phyloP scores from a whole-genome alignment of 768 basidiomycete genomes.

The Sporobolomyces pararoseus region DNA sequence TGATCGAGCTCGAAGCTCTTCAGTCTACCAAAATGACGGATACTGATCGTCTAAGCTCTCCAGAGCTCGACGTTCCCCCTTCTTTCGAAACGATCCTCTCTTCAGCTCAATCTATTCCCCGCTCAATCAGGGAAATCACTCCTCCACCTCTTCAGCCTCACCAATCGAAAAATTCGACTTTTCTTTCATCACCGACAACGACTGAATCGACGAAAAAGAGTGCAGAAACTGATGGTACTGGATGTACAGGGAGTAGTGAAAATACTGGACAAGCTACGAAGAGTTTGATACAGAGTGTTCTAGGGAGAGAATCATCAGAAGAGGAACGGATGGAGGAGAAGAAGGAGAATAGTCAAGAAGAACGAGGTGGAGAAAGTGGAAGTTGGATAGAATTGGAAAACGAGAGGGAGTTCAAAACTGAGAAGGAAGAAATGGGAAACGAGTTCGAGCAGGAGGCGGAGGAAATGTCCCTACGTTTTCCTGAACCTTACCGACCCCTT shows the following conservation, averaged over 20 bases:
- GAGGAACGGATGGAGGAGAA: not conserved
- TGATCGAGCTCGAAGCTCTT: too few species aligned
- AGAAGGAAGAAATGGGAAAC: not conserved
- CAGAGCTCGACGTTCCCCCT: too few species aligned
- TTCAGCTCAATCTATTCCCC: too few species aligned
- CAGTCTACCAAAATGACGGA: too few species aligned
- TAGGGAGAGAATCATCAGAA: not conserved
- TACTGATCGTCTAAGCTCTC: too few species aligned
- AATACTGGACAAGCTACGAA: slow-evolving; percentile 13
- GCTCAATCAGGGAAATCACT: too few species aligned
- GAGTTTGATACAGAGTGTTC: slow-evolving; percentile 12
- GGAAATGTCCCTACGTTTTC: not conserved
- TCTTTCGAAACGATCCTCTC: not conserved
- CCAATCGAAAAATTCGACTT: not conserved
- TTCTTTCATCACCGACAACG: not conserved
- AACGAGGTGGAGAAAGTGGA: not conserved
- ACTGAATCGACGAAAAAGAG: not conserved
- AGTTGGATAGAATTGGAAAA: not conserved
- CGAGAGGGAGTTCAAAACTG: not conserved
- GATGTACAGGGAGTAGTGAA: slow-evolving; percentile 35
- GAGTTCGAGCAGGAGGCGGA: too few species aligned
- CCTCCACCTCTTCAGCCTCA: not conserved
- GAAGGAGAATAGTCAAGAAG: not conserved
- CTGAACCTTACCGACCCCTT: not conserved
- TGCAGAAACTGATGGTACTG: slow-evolving; percentile 12